phyloP scores from a whole-genome alignment of 1,139 yeast species.

The Casaregolazyma suthepensis region DNA sequence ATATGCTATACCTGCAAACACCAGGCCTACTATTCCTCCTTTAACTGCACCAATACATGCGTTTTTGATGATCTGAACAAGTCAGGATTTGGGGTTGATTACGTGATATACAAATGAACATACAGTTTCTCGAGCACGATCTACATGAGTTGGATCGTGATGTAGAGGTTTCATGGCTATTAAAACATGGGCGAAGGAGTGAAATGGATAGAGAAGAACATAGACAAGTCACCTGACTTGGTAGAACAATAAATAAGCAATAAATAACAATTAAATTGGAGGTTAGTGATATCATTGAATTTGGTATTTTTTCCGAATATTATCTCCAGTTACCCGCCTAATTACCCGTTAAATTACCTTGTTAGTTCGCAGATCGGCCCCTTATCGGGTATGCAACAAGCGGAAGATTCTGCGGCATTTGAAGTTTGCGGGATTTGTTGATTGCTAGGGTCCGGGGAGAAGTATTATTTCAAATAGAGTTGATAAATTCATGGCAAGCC shows the following conservation, averaged over 20 bases:
- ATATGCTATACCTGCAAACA: slow-evolving; percentile 22
- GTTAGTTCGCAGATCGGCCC: background rate
- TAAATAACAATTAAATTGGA: no score
- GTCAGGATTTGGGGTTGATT: background rate
- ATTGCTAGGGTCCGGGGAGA: background rate
- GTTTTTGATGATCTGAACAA: slow-evolving; percentile 22
- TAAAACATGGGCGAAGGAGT: background rate
- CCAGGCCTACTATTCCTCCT: slow-evolving; percentile 26
- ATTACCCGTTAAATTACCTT: no score
- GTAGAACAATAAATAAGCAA: no score
- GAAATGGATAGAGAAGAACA: background rate
- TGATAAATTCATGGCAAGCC: background rate
- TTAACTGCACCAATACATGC: slow-evolving; percentile 23
- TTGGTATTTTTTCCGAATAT: no score
- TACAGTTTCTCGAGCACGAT: slow-evolving; percentile 28
- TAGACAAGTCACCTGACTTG: background rate
- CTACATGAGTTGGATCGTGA: slow-evolving; percentile 27
- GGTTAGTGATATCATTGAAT: no score
- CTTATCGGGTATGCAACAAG: background rate
- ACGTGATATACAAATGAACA: background rate
- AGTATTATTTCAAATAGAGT: background rate
- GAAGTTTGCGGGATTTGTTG: background rate
- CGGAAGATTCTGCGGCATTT: background rate
- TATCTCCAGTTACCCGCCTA: background rate
- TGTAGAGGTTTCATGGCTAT: slow-evolving; percentile 27